Evolutionary conservation across 23 red algal genomes (phyloP).

Genomic region (Gracilaria gracilis): DNA sequence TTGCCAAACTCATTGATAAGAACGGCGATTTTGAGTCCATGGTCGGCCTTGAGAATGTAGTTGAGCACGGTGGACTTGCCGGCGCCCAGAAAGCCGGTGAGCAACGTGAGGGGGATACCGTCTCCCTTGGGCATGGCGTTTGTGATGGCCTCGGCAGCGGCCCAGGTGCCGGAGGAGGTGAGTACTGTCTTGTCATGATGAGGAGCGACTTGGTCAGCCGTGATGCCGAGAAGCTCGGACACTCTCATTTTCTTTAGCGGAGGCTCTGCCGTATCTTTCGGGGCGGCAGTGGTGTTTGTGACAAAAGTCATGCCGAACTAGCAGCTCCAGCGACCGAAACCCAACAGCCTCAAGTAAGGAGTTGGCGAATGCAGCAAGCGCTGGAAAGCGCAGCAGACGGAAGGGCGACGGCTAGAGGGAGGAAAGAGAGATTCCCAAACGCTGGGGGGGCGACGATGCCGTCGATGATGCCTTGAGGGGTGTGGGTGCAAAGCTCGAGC

Average conservation of each 20-base stretch:
- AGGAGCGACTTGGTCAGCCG: background rate
- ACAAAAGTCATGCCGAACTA: conserved; percentile 4
- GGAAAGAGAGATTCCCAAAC: background rate
- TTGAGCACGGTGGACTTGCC: conserved; percentile 90
- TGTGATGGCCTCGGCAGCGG: conserved; percentile 52
- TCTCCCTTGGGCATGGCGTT: conserved; percentile 46
- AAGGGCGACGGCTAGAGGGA: background rate
- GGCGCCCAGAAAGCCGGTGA: conserved; percentile 89
- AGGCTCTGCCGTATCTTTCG: background rate
- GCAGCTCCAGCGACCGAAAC: background rate
- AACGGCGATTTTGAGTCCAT: conserved; percentile 84
- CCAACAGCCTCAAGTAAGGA: background rate
- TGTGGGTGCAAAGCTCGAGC: background rate
- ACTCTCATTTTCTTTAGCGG: conserved; percentile 58
- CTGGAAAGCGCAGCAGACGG: background rate
- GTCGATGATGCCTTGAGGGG: background rate
- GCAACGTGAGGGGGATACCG: conserved; percentile 75
- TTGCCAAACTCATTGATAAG: conserved; percentile 86
- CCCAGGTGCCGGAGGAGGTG: conserved; percentile 59
- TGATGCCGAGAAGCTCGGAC: conserved; percentile 49
- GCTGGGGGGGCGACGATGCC: background rate
- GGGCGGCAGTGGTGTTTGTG: background rate
- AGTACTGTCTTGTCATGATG: conserved; percentile 37
- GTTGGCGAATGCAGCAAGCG: background rate
- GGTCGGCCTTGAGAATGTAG: conserved; percentile 73